Conservation (phyloP, 345 rosid genomes). For the Acer saccharum region DNA sequence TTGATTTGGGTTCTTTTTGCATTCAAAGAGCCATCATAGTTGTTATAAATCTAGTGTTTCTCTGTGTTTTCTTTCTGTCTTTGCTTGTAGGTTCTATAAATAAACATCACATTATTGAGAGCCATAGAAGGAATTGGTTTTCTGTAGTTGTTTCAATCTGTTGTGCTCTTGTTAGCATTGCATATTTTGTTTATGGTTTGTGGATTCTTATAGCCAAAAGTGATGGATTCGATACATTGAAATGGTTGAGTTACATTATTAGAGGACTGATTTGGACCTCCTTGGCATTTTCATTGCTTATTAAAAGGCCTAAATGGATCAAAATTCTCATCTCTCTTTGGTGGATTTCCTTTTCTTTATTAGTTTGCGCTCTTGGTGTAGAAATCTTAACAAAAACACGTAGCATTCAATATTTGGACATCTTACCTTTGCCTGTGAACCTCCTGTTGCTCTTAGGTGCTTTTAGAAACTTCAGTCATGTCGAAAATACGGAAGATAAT, state of each 20-base stretch:
- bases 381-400: conserved; percentile 34
- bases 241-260: conserved; percentile 41
- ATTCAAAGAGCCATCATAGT: conserved; percentile 58
- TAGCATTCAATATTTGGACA: conserved; percentile 36
- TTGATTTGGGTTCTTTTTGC: conserved; percentile 52
- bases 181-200: conserved; percentile 37
- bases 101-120: conserved; percentile 8
- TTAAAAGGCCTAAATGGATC: conserved; percentile 44
- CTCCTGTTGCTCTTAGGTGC: conserved; percentile 59
- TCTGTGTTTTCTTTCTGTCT: conserved; percentile 53
- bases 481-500: conserved; percentile 17
- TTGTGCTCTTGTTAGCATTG: conserved; percentile 48
- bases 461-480: conserved; percentile 37
- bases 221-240: conserved; percentile 11
- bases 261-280: conserved; percentile 67
- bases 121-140: conserved; percentile 45
- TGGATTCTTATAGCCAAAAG: conserved; percentile 33
- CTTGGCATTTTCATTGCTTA: conserved; percentile 59
- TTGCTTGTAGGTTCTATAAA: conserved; percentile 37
- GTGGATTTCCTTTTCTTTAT: conserved; percentile 65
- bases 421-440: conserved; percentile 50
- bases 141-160: conserved; percentile 39
- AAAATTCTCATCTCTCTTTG: conserved; percentile 47
- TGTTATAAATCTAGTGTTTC: conserved; percentile 51
- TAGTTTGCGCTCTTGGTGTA: conserved; percentile 49